Evolutionary conservation across 1,139 yeast genomes (phyloP).

Genomic region (Pichiaceae sp.): DNA sequence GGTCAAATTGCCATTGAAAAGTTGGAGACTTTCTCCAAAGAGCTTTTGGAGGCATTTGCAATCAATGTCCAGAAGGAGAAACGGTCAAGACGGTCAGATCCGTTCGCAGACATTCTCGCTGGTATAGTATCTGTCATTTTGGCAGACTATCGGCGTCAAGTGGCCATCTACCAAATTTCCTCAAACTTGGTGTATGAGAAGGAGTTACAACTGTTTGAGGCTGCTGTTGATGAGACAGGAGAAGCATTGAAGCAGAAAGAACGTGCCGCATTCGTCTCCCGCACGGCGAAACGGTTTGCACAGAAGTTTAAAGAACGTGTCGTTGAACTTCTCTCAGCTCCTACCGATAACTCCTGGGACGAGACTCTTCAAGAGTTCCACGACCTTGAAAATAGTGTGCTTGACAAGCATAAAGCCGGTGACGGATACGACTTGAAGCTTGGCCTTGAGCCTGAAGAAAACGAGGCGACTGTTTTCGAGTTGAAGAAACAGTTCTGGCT

Average conservation of each 20-base stretch:
- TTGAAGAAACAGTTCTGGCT: conserved; percentile 59
- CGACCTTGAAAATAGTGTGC: conserved; percentile 22
- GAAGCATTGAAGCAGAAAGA: conserved; percentile 43
- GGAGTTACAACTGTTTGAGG: conserved; percentile 18
- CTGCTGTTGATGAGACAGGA: conserved; percentile 32
- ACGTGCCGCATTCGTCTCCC: conserved; percentile 30
- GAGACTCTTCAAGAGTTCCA: conserved; percentile 41
- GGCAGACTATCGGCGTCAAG: conserved; percentile 20
- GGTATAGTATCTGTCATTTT: conserved; percentile 19
- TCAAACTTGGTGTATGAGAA: conserved; percentile 20
- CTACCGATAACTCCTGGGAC: conserved; percentile 56
- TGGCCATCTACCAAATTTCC: conserved; percentile 19
- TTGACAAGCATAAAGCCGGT: conserved; percentile 11
- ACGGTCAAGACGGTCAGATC: conserved; percentile 7
- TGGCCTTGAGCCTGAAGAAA: conserved; percentile 43
- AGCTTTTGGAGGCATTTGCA: conserved; percentile 21
- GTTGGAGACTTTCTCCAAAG: conserved; percentile 27
- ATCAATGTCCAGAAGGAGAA: conserved; percentile 24
- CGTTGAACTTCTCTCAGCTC: conserved; percentile 32
- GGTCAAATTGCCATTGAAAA: conserved; percentile 36
- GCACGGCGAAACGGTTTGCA: conserved; percentile 33
- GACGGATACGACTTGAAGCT: conserved; percentile 49
- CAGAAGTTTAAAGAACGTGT: conserved; percentile 33
- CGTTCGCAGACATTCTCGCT: conserved; percentile 24
- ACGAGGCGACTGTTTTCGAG: conserved; percentile 31